Evolutionary conservation across 768 basidiomycete genomes (phyloP).

Genomic region (Basidioascus undulatus): DNA sequence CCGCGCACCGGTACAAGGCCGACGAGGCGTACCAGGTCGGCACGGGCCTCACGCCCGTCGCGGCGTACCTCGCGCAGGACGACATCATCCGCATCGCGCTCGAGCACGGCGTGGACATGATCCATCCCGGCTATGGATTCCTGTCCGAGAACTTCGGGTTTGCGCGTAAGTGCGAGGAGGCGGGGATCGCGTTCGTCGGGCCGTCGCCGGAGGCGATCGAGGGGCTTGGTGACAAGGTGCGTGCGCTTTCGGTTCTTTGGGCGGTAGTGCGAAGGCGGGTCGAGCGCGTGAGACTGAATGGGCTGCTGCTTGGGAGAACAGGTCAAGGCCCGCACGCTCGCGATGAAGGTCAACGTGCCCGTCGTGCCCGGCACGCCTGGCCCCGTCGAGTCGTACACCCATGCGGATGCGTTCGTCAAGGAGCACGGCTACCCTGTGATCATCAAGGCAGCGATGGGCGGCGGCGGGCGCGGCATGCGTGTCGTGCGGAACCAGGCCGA

Average conservation of each 20-base stretch:
- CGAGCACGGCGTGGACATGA: slow-evolving; percentile 98
- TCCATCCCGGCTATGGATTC: slow-evolving; percentile 94
- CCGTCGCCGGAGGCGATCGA: slow-evolving; percentile 92
- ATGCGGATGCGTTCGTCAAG: slow-evolving; percentile 70
- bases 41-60: slow-evolving; percentile 85
- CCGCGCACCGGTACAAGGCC: slow-evolving; percentile 94
- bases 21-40: slow-evolving; percentile 98
- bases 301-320: too few species aligned
- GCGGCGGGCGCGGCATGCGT: slow-evolving; percentile 77
- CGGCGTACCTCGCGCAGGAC: slow-evolving; percentile 87
- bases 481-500: slow-evolving; percentile 84
- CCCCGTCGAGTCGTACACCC: slow-evolving; percentile 50
- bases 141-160: slow-evolving; percentile 90
- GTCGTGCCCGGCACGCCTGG: slow-evolving; percentile 98
- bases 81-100: slow-evolving; percentile 61
- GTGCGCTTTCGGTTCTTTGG: too few species aligned
- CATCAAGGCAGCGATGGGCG: slow-evolving; percentile 96
- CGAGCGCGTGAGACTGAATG: too few species aligned
- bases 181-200: slow-evolving; percentile 89
- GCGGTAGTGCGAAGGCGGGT: too few species aligned
- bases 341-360: slow-evolving; percentile 74
- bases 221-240: slow-evolving; percentile 91
- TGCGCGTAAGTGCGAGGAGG: slow-evolving; percentile 85
- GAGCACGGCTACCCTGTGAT: slow-evolving; percentile 96
- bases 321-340: slow-evolving; percentile 81